Base-by-base conservation (phyloP, 2,329 filamentous ascomycete species). In the Clonostachys rosea region DNA sequence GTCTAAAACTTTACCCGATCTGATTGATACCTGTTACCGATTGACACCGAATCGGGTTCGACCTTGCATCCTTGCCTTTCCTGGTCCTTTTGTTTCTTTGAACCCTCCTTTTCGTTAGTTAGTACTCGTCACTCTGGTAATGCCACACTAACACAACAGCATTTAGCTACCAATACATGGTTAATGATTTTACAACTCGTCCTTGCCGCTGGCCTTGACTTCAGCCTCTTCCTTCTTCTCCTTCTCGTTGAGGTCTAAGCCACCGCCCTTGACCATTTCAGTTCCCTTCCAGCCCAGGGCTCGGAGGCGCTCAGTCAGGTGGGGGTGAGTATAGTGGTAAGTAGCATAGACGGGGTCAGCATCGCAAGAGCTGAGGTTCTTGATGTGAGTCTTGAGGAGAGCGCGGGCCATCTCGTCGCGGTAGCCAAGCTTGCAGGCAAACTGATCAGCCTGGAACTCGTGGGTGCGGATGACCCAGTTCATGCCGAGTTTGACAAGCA, bases 271-370 rank as follows among this genome's bases (percentile, higher is more conserved):
- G 17, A 77, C 67, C 53, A 71, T 75, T 50, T 71, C 65, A 14
- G 67, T 71, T 44, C 89, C 83, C 61, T 85, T 84, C 91, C 92
- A 99, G 54, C 89, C 86, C 50, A 99, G 79, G 2, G 92, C 94
- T 67, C 88, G 89, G 59, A 99, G 77, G 59, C 94, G 84, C 78
- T 99, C 95, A 2, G 91, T 88, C 55, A 99, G 75, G 56, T 97
- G 96, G 1, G 94, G 94, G 70, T 99, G 94, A 20, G 92, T 96
- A 78, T 95, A 96, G 73, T 99, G 91, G 76, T 97, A 99, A 70
- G 87, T 95, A 46, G 94, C 94, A 69, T 95, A 99, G 80, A 96
- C 84, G 87, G 89, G 95, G 70, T 99, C 95, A 30, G 94, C 94
- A 60, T 99, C 94, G 92, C 99, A 97, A 51, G 89, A 95, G 69